Evolutionary conservation across 2,329 filamentous ascomycete species (phyloP), one percentile per base, ranked within the genome.

Genomic region (Zarea fungicola): DNA sequence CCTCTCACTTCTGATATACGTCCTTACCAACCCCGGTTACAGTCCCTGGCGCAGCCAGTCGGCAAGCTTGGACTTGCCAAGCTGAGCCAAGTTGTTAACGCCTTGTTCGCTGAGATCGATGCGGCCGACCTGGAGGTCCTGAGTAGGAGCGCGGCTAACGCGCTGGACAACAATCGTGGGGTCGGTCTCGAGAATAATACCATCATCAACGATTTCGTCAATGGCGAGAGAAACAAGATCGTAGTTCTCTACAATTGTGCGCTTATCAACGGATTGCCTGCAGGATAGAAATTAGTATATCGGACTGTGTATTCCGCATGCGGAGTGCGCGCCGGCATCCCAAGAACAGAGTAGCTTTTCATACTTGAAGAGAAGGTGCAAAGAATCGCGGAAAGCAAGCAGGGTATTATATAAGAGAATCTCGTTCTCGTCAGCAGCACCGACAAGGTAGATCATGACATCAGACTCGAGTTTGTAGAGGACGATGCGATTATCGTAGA

Each of bases 381-480:
- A 75, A 43, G 87, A 86, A 72, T 97, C 93, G 58, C 93, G 78
- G 58, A 97, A 73, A n/a, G 90, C 89, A 50, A 97, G 75, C 47
- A 97, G 83, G 42, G 95, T 91, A 66, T 92, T 96, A 75, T 96
- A 97, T 45, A 99, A 78, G 66, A 99, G 75, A 48, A 99, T 87
- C 73, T 99, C 93, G 69, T 97, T 99, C 78, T 99, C 93, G 46
- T 96, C 89, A 46, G 88, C 79, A 48, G 85, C 83, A 56, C 92
- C 92, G 10, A 99, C 88, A 22, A 97, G 87, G 66, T 97, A 97
- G 64, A 83, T 81, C 86, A 96, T 96, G 50, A 97, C 87, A 68
- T 99, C 93, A 59, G 88, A 90, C 75, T 99, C 93, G 74, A 87
- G 87, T 82, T 99, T 99, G 78, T 96, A 99, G 45, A 97, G 85